Conservation (phyloP, 2,329 filamentous ascomycete genomes). For the Endocalyx cinctus region DNA sequence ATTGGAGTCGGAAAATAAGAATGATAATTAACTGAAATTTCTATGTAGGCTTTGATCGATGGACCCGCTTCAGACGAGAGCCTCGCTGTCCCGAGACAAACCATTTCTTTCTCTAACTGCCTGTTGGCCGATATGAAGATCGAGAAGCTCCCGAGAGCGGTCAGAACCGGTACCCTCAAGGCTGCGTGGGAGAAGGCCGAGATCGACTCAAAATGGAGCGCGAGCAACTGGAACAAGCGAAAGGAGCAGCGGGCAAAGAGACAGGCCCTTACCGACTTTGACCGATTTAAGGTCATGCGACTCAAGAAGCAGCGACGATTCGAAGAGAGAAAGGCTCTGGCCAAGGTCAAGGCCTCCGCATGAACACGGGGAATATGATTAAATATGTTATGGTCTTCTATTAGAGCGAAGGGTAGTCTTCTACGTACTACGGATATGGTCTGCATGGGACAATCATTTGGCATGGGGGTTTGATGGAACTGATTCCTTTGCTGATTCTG, state of each 20-base stretch:
- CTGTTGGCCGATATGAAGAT: slow-evolving; percentile 90
- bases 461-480: slow-evolving; percentile 48
- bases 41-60: slow-evolving; percentile 82
- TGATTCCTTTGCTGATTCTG: slow-evolving; percentile 47
- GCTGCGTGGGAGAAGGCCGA: slow-evolving; percentile 86
- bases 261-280: slow-evolving; percentile 92
- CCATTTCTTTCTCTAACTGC: slow-evolving; percentile 73
- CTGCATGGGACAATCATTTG: slow-evolving; percentile 41
- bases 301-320: slow-evolving; percentile 99
- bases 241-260: slow-evolving; percentile 79
- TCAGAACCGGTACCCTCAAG: slow-evolving; percentile 78
- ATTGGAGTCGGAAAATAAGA: slow-evolving; percentile 6
- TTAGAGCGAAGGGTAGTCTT: slow-evolving; percentile 16
- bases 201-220: slow-evolving; percentile 89
- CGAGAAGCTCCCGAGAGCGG: slow-evolving; percentile 76
- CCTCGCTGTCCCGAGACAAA: slow-evolving; percentile 80
- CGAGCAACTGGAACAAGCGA: slow-evolving; percentile 93
- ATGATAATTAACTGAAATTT: slow-evolving; percentile 26
- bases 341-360: slow-evolving; percentile 83
- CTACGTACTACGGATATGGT: slow-evolving; percentile 19
- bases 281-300: slow-evolving; percentile 99
- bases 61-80: slow-evolving; percentile 80
- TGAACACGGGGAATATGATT: slow-evolving; percentile 49
- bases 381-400: no score
- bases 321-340: slow-evolving; percentile 93